A percentile compares a stretch with the other conserved stretches of the same genome.
phyloP scores from a whole-genome alignment of 1,139 yeast genomes.

The Taphrina deformans region DNA sequence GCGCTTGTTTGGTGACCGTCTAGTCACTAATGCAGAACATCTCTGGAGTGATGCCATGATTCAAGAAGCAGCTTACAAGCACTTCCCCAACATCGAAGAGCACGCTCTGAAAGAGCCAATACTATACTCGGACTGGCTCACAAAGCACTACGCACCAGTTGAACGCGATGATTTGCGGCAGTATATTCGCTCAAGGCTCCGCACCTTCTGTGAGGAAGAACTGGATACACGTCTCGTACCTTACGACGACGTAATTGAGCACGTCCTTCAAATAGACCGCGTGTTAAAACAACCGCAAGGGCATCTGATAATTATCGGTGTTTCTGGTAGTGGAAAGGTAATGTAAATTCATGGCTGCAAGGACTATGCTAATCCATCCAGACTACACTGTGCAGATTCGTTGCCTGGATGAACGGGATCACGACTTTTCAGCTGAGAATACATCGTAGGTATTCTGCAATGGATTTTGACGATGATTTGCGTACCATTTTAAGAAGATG shows the following conservation, averaged over 20 bases:
- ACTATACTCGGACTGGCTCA: slow-evolving; percentile 72
- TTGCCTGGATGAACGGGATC: slow-evolving; percentile 87
- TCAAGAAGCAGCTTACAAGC: slow-evolving; percentile 45
- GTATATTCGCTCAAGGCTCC: slow-evolving; percentile 65
- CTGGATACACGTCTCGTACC: slow-evolving; percentile 66
- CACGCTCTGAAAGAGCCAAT: slow-evolving; percentile 54
- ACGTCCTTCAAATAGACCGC: slow-evolving; percentile 75
- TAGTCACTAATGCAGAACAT: slow-evolving; percentile 55
- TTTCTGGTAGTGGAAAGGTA: slow-evolving; percentile 73
- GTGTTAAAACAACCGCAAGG: slow-evolving; percentile 86
- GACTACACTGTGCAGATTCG: slow-evolving; percentile 73
- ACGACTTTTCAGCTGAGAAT: slow-evolving; percentile 62
- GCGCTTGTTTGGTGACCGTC: slow-evolving; percentile 72
- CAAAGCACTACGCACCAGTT: slow-evolving; percentile 63
- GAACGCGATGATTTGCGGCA: slow-evolving; percentile 52
- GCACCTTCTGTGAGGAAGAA: slow-evolving; percentile 72
- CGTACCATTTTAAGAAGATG: slow-evolving; percentile 55
- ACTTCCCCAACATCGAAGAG: slow-evolving; percentile 55
- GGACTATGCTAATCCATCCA: slow-evolving; percentile 26
- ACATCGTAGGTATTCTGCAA: slow-evolving; percentile 55
- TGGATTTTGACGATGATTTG: slow-evolving; percentile 67
- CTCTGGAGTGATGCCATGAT: slow-evolving; percentile 56
- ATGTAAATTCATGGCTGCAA: slow-evolving; percentile 35
- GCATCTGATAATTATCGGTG: slow-evolving; percentile 84
- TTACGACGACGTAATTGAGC: slow-evolving; percentile 72